Percentiles rank a stretch among this genome's conserved stretches.
phyloP scores from a whole-genome alignment of 1,284 basidiomycete species.

The Apiotrichum akiyoshidainum region DNA sequence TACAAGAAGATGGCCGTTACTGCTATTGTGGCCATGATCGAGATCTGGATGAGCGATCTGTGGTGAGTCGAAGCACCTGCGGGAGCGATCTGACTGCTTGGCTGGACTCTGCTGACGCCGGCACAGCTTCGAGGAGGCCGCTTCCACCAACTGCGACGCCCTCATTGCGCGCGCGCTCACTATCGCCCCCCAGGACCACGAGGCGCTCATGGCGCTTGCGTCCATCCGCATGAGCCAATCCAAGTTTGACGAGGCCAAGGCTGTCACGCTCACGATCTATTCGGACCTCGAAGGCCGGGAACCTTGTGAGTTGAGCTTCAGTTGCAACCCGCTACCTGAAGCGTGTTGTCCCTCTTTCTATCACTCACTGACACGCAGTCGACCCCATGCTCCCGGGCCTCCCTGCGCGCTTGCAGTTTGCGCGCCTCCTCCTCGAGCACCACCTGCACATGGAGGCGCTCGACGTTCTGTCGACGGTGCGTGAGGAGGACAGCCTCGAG shows the following conservation, averaged over 20 bases:
- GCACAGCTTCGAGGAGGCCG: slow-evolving; percentile 65
- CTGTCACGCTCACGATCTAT: slow-evolving; percentile 68
- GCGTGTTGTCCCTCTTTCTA: no score
- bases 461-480: slow-evolving; percentile 71
- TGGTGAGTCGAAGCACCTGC: slow-evolving; percentile 72
- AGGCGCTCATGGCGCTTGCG: slow-evolving; percentile 76
- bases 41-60: slow-evolving; percentile 95
- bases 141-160: slow-evolving; percentile 67
- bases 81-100: no score
- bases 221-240: slow-evolving; percentile 87
- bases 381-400: slow-evolving; percentile 70
- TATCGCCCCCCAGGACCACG: slow-evolving; percentile 70
- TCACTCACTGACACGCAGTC: no score
- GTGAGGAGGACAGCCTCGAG: slow-evolving; percentile 79
- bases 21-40: slow-evolving; percentile 87
- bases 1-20: slow-evolving; percentile 69
- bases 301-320: slow-evolving; percentile 54
- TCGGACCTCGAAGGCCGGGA: slow-evolving; percentile 70
- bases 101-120: no score
- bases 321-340: no score
- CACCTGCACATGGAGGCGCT: slow-evolving; percentile 67
- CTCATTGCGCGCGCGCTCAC: slow-evolving; percentile 70
- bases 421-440: slow-evolving; percentile 81
- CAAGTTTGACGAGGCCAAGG: slow-evolving; percentile 72
- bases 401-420: slow-evolving; percentile 67